Evolutionary conservation across 176 grass and related monocot genomes (phyloP).

Genomic region (Neostapfia colusana): DNA sequence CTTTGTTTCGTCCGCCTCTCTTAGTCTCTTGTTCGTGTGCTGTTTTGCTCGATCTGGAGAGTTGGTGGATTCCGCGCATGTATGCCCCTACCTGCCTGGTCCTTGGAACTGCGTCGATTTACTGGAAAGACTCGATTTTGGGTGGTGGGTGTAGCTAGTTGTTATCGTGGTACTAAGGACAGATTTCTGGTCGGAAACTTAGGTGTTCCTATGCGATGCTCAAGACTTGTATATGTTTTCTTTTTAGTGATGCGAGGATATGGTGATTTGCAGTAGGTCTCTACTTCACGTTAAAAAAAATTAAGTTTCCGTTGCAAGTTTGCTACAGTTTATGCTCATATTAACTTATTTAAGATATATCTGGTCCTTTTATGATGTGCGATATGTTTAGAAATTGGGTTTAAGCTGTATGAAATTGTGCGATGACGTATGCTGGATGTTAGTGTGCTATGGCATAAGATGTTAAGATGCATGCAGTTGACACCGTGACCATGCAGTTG

Average conservation of each 20-base stretch:
- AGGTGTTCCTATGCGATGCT: neutral
- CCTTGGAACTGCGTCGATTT: conserved; percentile 20
- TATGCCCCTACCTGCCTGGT: neutral
- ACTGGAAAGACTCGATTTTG: neutral
- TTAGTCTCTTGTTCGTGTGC: neutral
- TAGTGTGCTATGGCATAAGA: neutral
- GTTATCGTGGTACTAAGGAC: neutral
- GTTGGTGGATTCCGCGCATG: neutral
- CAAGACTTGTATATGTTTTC: no score
- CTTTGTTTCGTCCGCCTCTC: no score
- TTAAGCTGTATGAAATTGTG: neutral
- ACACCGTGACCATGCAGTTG: no score
- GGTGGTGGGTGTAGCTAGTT: no score
- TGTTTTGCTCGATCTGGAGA: conserved; percentile 1
- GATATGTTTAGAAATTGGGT: neutral
- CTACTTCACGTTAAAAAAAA: neutral
- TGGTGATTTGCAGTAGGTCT: neutral
- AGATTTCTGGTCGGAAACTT: neutral
- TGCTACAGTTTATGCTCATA: neutral
- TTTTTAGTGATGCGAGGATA: no score
- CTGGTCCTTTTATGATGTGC: neutral
- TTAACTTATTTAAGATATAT: neutral
- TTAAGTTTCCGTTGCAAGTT: neutral
- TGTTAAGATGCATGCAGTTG: neutral
- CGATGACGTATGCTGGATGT: neutral